Percentiles rank a stretch among this genome's conserved stretches.
phyloP scores from a whole-genome alignment of 192 early-diverging fungal species.

The Diversispora eburnea region DNA sequence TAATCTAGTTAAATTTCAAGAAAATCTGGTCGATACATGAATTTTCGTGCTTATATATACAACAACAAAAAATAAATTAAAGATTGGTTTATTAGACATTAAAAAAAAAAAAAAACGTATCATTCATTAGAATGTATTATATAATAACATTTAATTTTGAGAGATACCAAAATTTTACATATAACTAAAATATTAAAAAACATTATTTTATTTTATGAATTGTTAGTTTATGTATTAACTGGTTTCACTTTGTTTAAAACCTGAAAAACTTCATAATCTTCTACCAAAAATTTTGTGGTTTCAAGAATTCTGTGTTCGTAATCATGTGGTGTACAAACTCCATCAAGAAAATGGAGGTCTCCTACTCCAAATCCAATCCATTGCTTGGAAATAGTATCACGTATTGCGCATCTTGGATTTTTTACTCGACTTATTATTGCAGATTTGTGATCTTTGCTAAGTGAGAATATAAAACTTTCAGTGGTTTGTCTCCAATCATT shows the following conservation, averaged over 20 bases:
- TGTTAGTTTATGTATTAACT: not conserved
- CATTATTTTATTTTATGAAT: no score
- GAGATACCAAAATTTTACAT: no score
- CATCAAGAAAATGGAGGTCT: not conserved
- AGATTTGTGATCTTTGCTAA: not conserved
- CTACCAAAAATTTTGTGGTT: not conserved
- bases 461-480: slow-evolving; percentile 3
- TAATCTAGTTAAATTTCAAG: no score
- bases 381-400: not conserved
- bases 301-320: not conserved
- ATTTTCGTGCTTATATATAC: no score
- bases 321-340: not conserved
- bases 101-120: no score
- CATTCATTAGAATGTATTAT: no score
- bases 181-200: no score
- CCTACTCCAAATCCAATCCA: not conserved
- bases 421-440: not conserved
- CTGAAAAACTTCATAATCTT: slow-evolving; percentile 28
- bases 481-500: not conserved
- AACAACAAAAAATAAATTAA: no score
- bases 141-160: no score
- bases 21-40: no score
- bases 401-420: not conserved
- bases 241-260: slow-evolving; percentile 4
- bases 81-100: no score